Conservation (phyloP, 2,329 filamentous ascomycete genomes). For the Ophioceras dolichostomum region DNA sequence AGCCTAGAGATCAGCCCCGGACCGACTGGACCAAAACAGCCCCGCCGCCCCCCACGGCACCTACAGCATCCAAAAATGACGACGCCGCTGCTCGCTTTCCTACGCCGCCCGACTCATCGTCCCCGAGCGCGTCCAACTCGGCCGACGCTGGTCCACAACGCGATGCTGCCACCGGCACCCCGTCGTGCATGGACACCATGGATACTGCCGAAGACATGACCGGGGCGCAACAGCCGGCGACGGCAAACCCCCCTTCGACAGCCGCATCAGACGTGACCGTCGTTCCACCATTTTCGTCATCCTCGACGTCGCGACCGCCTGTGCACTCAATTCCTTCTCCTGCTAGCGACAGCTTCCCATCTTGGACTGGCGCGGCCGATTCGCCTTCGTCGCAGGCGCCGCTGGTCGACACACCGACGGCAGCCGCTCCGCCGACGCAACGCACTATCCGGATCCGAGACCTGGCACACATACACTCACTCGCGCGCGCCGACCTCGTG, state of each 20-base stretch:
- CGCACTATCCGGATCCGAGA: conserved; percentile 70
- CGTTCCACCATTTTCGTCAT: conserved; percentile 5
- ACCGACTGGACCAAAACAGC: not conserved
- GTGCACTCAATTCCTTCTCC: conserved; percentile 21
- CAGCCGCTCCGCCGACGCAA: conserved; percentile 28
- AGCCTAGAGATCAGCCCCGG: not conserved
- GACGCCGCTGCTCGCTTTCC: conserved; percentile 35
- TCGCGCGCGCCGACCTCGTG: conserved; percentile 67
- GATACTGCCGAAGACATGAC: no score
- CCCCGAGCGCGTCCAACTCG: conserved; percentile 10
- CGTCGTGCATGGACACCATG: conserved; percentile 8
- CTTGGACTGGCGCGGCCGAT: conserved; percentile 14
- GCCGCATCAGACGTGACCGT: conserved; percentile 15
- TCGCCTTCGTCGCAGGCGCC: conserved; percentile 14
- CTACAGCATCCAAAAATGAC: conserved; percentile 6
- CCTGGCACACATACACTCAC: conserved; percentile 79
- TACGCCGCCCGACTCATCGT: conserved; percentile 42
- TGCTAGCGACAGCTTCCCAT: conserved; percentile 18
- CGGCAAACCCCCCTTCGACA: conserved; percentile 13
- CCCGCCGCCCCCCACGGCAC: conserved; percentile 5
- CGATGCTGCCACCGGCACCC: conserved; percentile 2
- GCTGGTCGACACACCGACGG: conserved; percentile 13
- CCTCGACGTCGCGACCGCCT: conserved; percentile 3
- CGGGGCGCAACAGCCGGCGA: no score
- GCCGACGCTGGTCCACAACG: not conserved